Evolutionary conservation across 2,329 filamentous ascomycete genomes (phyloP), one percentile per base, ranked within the genome.

Genomic region (Diaporthe aspalathi): DNA sequence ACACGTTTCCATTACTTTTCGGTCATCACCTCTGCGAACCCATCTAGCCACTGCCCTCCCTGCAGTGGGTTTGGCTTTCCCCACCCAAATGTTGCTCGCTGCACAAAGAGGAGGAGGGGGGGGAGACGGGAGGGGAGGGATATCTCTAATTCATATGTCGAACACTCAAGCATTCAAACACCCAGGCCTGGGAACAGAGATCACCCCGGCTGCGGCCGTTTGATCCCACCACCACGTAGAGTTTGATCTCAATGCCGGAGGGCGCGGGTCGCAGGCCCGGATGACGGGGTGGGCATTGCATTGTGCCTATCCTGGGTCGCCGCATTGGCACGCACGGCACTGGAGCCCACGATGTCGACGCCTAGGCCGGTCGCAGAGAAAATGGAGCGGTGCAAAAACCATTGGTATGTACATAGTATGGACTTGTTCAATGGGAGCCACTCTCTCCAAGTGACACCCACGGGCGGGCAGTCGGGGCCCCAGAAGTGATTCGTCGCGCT

Each of bases 1-100:
- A 22, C 20, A n/a, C 53, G 53, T 68, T 68, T 68, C 43, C 67
- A 52, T 52, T 54, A 50, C 67, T 38, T 68, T 57, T 52, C 66
- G 38, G 40, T 68, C 38, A 27, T 38, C 45, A 50, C 22, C 52
- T 49, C 50, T 68, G 66, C 66, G 66, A 57, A 68, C 66, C n/a
- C 52, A 50, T 20, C 35, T 38, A n/a, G 14, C 45, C 60, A 50
- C n/a, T 38, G 12, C 45, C 32, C 32, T 38, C 35, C 35, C 29
- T 65, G 29, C n/a, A n/a, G n/a, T n/a, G n/a, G n/a, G 60, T n/a
- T 38, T 38, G 20, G 27, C 22, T 1, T 16, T 65, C 45, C 60
- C 60, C 60, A 65, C 60, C 60, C 32, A 24, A 67, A 32, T 53
- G 56, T 32, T 68, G 29, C 66, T 68, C 57, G 52, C 52, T 47